A percentile compares a stretch with the other conserved stretches of the same genome.
Evolutionary conservation across 495 filamentous ascomycete genomes (phyloP).

Genomic region (Penicillium waksmanii): DNA sequence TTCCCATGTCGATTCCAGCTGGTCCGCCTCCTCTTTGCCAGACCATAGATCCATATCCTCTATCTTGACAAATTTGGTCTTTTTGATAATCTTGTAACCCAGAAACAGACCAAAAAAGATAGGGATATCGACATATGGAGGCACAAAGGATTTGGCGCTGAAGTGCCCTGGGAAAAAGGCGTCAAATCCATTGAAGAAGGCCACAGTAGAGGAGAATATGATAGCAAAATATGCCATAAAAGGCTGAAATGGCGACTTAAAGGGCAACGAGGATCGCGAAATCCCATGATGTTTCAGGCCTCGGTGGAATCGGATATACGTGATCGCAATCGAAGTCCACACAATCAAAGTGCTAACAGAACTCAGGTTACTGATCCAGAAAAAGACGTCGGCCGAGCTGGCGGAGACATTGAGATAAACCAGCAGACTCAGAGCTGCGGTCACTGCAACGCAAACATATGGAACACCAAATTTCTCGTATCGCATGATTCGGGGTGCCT

Average conservation of each 20-base stretch:
- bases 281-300: slow-evolving; percentile 53
- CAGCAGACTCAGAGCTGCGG: slow-evolving; percentile 28
- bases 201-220: slow-evolving; percentile 52
- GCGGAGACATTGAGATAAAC: slow-evolving; percentile 38
- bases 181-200: slow-evolving; percentile 60
- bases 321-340: slow-evolving; percentile 58
- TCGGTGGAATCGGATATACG: slow-evolving; percentile 59
- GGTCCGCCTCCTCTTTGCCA: slow-evolving; percentile 37
- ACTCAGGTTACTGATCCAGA: slow-evolving; percentile 59
- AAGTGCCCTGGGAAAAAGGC: slow-evolving; percentile 59
- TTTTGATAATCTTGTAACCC: slow-evolving; percentile 57
- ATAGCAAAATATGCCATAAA: slow-evolving; percentile 51
- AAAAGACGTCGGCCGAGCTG: slow-evolving; percentile 35
- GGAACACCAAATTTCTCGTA: slow-evolving; percentile 46
- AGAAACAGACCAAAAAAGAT: slow-evolving; percentile 55
- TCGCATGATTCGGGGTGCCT: slow-evolving; percentile 63
- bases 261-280: slow-evolving; percentile 47
- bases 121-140: slow-evolving; percentile 53
- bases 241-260: slow-evolving; percentile 53
- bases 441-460: slow-evolving; percentile 37
- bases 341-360: slow-evolving; percentile 56
- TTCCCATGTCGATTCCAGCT: slow-evolving; percentile 25
- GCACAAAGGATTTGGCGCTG: slow-evolving; percentile 34
- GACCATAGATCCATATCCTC: slow-evolving; percentile 47
- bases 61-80: slow-evolving; percentile 55